These are phyloP conservation scores for Ceratobasidium sp. DNA, from an alignment of 1,284 basidiomycete genomes.

Conservation along the genomic window DNA sequence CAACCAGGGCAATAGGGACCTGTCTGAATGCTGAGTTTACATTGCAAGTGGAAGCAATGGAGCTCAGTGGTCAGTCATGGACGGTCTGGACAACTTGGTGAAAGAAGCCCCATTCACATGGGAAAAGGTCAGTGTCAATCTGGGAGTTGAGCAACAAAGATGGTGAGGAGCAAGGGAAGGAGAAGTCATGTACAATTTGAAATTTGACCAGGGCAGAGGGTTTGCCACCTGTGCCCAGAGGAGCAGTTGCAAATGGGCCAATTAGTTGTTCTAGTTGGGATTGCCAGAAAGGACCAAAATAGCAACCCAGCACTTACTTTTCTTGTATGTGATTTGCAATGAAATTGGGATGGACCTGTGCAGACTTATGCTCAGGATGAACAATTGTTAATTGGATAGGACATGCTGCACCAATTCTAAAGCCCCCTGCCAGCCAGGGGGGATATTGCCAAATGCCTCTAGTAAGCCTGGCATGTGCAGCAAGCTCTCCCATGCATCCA, in stretches of 20 bases:
- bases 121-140: conserved; percentile 50
- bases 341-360: not conserved
- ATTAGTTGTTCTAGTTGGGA: not conserved
- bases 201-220: conserved; percentile 46
- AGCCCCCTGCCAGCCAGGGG: not conserved
- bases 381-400: not conserved
- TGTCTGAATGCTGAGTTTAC: conserved; percentile 48
- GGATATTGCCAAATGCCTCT: not conserved
- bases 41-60: conserved; percentile 49
- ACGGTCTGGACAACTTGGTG: conserved; percentile 45
- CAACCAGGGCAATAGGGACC: conserved; percentile 48
- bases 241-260: conserved; percentile 24
- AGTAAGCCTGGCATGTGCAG: not conserved
- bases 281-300: conserved; percentile 11
- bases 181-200: conserved; percentile 54
- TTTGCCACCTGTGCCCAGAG: conserved; percentile 43
- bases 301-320: conserved; percentile 1
- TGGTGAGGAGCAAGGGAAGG: conserved; percentile 43
- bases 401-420: not conserved
- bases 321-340: conserved; percentile 4
- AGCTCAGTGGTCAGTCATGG: conserved; percentile 48
- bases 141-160: conserved; percentile 50
- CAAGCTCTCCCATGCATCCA: not conserved
- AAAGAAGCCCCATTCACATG: conserved; percentile 55
- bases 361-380: conserved; percentile 21